A percentile compares a stretch with the other conserved stretches of the same genome.
Conservation (phyloP, 208 protist genomes). For the Crithidia sp. region DNA sequence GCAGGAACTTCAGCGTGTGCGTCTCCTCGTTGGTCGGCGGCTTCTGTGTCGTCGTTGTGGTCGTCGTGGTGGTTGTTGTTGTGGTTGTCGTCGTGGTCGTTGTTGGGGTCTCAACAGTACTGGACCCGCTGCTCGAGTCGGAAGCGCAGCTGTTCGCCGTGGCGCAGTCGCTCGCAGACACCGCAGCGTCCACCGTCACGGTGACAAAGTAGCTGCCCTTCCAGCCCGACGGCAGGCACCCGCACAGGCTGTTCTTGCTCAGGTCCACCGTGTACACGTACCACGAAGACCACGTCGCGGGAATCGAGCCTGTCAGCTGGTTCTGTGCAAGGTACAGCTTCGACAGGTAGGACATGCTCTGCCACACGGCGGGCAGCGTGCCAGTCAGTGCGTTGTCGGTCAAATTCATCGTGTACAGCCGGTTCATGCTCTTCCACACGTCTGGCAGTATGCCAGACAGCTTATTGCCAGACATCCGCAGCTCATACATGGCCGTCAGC, state of each 20-base stretch:
- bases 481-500: too few relatives aligned
- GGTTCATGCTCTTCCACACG: too few relatives aligned
- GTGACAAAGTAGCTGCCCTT: neutral
- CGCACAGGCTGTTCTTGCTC: neutral
- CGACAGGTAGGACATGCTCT: neutral
- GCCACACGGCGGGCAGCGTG: neutral
- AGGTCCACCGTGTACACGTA: neutral
- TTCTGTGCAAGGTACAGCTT: neutral
- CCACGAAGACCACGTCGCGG: neutral
- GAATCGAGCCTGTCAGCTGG: neutral
- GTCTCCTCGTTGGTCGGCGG: too few relatives aligned
- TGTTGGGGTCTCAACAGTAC: neutral
- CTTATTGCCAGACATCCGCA: too few relatives aligned
- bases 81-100: too few relatives aligned
- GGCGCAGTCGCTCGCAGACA: neutral
- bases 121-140: neutral
- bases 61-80: too few relatives aligned
- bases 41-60: too few relatives aligned
- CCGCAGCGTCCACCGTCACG: neutral
- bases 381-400: neutral
- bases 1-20: too few relatives aligned
- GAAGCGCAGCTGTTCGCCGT: neutral
- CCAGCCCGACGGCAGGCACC: too few relatives aligned
- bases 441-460: too few relatives aligned
- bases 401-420: neutral